These are phyloP conservation scores for Nannochloropsis salina DNA, from an alignment of 108 stramenopile genomes.

Conservation along the genomic window DNA sequence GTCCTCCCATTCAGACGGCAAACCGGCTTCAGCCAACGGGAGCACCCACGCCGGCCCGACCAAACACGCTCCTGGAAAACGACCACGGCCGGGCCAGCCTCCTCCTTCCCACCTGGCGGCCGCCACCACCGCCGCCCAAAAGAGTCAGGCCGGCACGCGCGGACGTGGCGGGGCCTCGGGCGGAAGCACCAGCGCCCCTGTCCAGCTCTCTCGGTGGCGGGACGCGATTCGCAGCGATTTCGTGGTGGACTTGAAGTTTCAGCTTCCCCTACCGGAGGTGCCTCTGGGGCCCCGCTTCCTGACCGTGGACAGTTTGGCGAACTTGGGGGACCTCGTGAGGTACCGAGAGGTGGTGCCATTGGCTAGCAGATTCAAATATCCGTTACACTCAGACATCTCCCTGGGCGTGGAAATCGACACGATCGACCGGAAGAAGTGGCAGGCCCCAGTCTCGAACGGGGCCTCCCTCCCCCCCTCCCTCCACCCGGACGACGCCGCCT, in stretches of 20 bases:
- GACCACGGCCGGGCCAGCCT: too few relatives aligned
- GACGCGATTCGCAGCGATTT: not conserved
- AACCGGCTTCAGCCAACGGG: too few relatives aligned
- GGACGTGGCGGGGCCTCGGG: too few relatives aligned
- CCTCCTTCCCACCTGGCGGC: too few relatives aligned
- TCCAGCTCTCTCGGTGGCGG: constrained; percentile 12
- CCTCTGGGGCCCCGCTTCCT: constrained; percentile 8
- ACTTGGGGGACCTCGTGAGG: not conserved
- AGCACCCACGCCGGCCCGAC: too few relatives aligned
- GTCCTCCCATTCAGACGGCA: too few relatives aligned
- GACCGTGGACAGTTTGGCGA: not conserved
- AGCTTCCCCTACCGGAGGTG: not conserved
- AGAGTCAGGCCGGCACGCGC: too few relatives aligned
- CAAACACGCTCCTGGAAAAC: too few relatives aligned
- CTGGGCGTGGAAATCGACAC: not conserved
- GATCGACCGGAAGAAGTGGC: not conserved
- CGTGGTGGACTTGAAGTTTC: not conserved
- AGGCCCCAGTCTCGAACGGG: not conserved
- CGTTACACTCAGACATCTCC: constrained; percentile 10
- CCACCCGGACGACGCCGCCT: not conserved
- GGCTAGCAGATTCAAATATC: constrained; percentile 4
- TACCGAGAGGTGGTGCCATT: not conserved
- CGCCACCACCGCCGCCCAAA: too few relatives aligned
- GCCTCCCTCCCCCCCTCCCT: not conserved
- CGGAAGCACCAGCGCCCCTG: too few relatives aligned